Evolutionary conservation across 192 early-diverging fungal genomes (phyloP), one percentile per base, ranked within the genome.

Genomic region (Umbelopsis ramanniana): DNA sequence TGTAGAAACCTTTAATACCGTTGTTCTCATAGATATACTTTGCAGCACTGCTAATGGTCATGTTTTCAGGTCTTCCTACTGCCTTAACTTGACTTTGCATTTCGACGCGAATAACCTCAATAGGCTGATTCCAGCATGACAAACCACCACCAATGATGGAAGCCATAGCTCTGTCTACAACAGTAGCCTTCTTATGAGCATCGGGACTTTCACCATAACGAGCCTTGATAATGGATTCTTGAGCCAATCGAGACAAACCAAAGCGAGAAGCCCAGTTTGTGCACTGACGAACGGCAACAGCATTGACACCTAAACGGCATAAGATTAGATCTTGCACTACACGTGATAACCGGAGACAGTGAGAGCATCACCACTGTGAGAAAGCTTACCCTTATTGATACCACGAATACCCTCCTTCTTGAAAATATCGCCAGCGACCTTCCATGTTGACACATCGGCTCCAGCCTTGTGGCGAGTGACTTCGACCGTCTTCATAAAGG

Each of bases 231-330:
- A 92, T 91, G 10, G 70, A 73, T 67, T 91, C 91, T 79, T 94
- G 91, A 40, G 91, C 87, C 40, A 88, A 82, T 52, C 93, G 90
- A 15, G 93, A 85, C 50, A 94, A 89, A 68, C 93, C 97, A 54
- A 99, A 91, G 45, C 97, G 91, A 37, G 94, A 95, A n/a, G 95
- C 97, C 97, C 97, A 99, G 87, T 99, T 99, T 54, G 97, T 99
- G 79, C 93, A 93, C 79, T 99, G 97, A 53, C 97, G 89, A 50
- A 99, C 67, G 0, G 97, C 97, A 15, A 99, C 97, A n/a, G 97
- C 97, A 52, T 95, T 96, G 2, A 99, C 97, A 23, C 57, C 57
- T 63, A 19, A 38, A 29, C 1, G 29, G 29, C 1, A 37, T 6
- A 29, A 63, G 29, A 63, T 63, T 63, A 63, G 57, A 63, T 63